A percentile compares a stretch with the other conserved stretches of the same genome.
Evolutionary conservation across 257 asterid species (phyloP).

Genomic region (Jacaranda copaia): DNA sequence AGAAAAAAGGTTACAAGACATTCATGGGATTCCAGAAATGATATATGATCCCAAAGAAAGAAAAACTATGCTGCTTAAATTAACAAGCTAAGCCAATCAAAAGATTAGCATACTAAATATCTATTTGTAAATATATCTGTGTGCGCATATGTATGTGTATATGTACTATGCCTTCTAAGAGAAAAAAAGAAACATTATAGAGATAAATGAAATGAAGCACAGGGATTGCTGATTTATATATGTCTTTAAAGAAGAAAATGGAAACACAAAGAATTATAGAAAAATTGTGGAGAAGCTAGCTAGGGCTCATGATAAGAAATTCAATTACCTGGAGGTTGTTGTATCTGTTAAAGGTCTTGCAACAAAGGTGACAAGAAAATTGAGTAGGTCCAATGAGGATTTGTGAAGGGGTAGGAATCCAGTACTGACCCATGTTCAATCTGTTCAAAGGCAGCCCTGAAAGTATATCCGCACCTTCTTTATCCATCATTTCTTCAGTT

Average conservation of each 20-base stretch:
- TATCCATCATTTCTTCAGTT: not conserved
- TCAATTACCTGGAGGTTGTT: conserved; percentile 78
- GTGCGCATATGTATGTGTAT: too few relatives aligned
- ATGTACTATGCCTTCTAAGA: too few relatives aligned
- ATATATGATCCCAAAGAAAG: not conserved
- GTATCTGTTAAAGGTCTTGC: conserved; percentile 89
- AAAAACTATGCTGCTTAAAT: too few relatives aligned
- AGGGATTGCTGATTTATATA: not conserved
- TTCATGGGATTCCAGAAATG: conserved; percentile 22
- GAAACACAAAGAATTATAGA: not conserved
- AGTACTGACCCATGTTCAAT: conserved; percentile 72
- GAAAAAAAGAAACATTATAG: too few relatives aligned
- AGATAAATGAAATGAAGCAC: not conserved
- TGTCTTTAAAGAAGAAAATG: not conserved
- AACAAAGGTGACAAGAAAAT: conserved; percentile 83
- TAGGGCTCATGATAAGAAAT: conserved; percentile 16
- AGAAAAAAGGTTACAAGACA: not conserved
- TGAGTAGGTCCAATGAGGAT: conserved; percentile 89
- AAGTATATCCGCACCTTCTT: conserved; percentile 46
- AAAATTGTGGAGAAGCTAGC: not conserved
- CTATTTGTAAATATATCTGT: too few relatives aligned
- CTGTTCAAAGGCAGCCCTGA: conserved; percentile 66
- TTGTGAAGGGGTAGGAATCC: conserved; percentile 87
- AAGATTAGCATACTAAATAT: too few relatives aligned
- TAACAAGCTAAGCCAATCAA: too few relatives aligned